Base-by-base conservation (phyloP, 345 rosid species). In the Brassica napus region DNA sequence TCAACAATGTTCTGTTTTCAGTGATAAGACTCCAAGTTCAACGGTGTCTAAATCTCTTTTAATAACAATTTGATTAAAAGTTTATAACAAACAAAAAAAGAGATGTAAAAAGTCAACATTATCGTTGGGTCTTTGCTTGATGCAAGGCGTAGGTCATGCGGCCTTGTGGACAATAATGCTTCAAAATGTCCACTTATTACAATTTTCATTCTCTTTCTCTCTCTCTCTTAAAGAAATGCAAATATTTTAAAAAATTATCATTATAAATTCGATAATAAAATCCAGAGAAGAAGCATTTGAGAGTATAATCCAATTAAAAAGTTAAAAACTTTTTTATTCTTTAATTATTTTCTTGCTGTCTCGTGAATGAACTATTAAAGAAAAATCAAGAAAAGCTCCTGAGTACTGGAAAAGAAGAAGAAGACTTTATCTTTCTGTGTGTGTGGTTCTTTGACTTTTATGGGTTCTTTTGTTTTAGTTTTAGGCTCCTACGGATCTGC, bases 61-160 rank as follows among this genome's bases (percentile, higher is more conserved):
- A 57, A 11, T 55, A 49, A 64, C 21, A 49, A 16, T 31, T 62
- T 77, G 21, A 69, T 32, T 32, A 31, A 68, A 68, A 26, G 31
- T 11, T 8, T 54, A 30, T 23, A 60, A 58, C n/a, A 58, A 59
- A 10, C 31, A 35, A 1, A 30, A 18, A 54, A 54, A 30, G 5
- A 9, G 60, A 15, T 7, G 57, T 44, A 73, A 37, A 79, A 75
- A 59, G 82, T 82, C 80, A 78, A 75, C 65, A 59, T 37, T 65
- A 35, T 75, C 15, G 76, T 82, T 82, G 76, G 70, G 76, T 79
- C 77, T 44, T 71, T 8, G 80, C 83, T 76, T 81, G 77, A 76
- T 81, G 73, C 80, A 14, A 75, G 83, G 83, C 83, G 83, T 75
- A 81, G 83, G 83, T 75, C 73, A 71, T 81, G 83, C 83, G 64